Conservation (phyloP, 202 grass and related monocot species). For the Sporobolus alterniflorus region DNA sequence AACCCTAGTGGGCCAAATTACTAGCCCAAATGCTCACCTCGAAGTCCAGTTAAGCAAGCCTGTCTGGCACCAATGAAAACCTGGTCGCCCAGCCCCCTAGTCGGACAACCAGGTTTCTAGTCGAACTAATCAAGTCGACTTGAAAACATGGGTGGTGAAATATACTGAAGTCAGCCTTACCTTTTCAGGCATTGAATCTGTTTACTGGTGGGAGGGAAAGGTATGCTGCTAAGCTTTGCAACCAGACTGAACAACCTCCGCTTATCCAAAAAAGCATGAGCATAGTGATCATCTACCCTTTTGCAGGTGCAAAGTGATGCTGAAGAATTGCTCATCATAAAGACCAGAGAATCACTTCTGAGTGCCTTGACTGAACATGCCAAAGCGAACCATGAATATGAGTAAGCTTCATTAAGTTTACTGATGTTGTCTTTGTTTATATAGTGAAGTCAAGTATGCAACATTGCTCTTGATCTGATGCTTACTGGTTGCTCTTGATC, state of each 20-base stretch:
- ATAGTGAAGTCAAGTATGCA: background rate
- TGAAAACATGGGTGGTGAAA: too few relatives aligned
- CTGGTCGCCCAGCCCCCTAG: too few relatives aligned
- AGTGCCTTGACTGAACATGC: constrained; percentile 70
- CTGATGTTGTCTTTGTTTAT: background rate
- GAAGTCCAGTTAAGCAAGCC: too few relatives aligned
- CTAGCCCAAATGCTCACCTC: too few relatives aligned
- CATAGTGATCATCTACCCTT: background rate
- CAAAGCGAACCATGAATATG: constrained; percentile 84
- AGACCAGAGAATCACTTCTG: constrained; percentile 78
- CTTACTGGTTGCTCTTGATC: background rate
- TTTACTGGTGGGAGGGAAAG: constrained; percentile 90
- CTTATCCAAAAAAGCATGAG: background rate
- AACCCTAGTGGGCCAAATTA: too few relatives aligned
- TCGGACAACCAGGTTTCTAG: too few relatives aligned
- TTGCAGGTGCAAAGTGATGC: constrained; percentile 77
- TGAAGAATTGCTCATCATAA: constrained; percentile 75
- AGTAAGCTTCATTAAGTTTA: constrained; percentile 41
- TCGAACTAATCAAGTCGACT: too few relatives aligned
- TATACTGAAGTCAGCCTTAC: too few relatives aligned
- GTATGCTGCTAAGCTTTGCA: constrained; percentile 32
- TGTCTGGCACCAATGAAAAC: too few relatives aligned
- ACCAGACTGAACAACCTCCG: background rate
- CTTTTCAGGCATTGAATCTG: constrained; percentile 67
- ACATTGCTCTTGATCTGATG: constrained; percentile 2